Percentiles rank a stretch among this genome's conserved stretches.
These are phyloP conservation scores for Cercis canadensis DNA, from an alignment of 306 rosid species.

Conservation along the genomic window DNA sequence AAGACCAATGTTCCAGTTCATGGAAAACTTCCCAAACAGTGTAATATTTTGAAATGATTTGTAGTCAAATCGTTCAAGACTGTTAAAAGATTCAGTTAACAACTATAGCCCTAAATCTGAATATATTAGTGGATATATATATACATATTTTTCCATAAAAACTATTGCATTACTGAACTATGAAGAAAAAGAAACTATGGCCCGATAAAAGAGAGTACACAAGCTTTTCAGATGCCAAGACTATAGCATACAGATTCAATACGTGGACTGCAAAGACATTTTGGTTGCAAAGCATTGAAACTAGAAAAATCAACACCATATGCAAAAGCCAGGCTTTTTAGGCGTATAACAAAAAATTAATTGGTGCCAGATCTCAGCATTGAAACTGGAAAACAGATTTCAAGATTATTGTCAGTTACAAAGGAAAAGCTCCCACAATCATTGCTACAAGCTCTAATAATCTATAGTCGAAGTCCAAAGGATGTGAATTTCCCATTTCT, in stretches of 20 bases:
- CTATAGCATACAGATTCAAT: constrained; percentile 14
- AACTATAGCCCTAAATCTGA: background rate
- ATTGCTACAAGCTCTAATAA: background rate
- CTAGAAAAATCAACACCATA: constrained; percentile 17
- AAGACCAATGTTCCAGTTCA: background rate
- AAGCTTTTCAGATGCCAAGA: background rate
- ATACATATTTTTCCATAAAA: too few relatives aligned
- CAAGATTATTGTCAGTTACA: constrained; percentile 38
- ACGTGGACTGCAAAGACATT: constrained; percentile 4
- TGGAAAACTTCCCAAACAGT: background rate
- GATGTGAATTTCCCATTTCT: too few relatives aligned
- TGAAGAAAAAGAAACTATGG: too few relatives aligned
- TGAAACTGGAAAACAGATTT: constrained; percentile 35
- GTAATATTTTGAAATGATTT: background rate
- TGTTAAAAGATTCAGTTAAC: constrained; percentile 24
- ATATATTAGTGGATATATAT: too few relatives aligned
- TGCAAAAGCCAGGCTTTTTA: constrained; percentile 15
- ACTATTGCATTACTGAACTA: too few relatives aligned
- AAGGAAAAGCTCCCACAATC: constrained; percentile 33
- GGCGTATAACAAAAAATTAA: background rate
- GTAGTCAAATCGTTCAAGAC: constrained; percentile 21
- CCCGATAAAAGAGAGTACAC: too few relatives aligned
- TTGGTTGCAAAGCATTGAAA: constrained; percentile 13
- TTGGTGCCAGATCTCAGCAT: constrained; percentile 6
- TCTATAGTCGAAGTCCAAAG: too few relatives aligned